phyloP scores from a whole-genome alignment of 148 eudicot species.

The Polygonum aviculare region DNA sequence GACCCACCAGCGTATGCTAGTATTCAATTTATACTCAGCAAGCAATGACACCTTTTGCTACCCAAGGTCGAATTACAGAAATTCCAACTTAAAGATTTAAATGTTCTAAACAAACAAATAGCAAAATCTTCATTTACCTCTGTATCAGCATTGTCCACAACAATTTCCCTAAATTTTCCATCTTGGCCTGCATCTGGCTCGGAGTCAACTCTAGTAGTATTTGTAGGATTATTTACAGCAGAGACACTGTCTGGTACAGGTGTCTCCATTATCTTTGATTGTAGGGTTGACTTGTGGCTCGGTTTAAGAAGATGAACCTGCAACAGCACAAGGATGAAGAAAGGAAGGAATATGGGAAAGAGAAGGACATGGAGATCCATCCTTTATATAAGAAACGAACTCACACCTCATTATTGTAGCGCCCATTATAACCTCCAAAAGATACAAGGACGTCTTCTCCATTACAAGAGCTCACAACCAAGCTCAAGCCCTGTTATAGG shows the following conservation, averaged over 20 bases:
- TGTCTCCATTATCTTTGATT: slow-evolving; percentile 54
- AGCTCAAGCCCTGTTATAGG: slow-evolving; percentile 78
- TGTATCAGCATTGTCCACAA: slow-evolving; percentile 56
- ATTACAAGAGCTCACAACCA: slow-evolving; percentile 70
- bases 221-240: slow-evolving; percentile 67
- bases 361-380: not conserved
- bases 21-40: not conserved
- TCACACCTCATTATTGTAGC: slow-evolving; percentile 85
- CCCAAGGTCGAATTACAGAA: not conserved
- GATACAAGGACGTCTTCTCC: slow-evolving; percentile 77
- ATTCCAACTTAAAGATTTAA: not conserved
- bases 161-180: slow-evolving; percentile 75
- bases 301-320: slow-evolving; percentile 90
- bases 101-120: not conserved
- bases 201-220: slow-evolving; percentile 65
- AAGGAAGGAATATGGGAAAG: not conserved
- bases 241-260: slow-evolving; percentile 68
- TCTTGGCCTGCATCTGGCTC: slow-evolving; percentile 62
- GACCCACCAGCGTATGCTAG: no score
- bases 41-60: not conserved
- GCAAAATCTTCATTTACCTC: slow-evolving; percentile 18
- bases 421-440: slow-evolving; percentile 97
- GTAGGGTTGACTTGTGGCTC: slow-evolving; percentile 79
- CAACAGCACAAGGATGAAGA: slow-evolving; percentile 11
- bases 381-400: not conserved